These are phyloP conservation scores for Leccinum variicolor DNA, from an alignment of 768 basidiomycete species.

Conservation along the genomic window DNA sequence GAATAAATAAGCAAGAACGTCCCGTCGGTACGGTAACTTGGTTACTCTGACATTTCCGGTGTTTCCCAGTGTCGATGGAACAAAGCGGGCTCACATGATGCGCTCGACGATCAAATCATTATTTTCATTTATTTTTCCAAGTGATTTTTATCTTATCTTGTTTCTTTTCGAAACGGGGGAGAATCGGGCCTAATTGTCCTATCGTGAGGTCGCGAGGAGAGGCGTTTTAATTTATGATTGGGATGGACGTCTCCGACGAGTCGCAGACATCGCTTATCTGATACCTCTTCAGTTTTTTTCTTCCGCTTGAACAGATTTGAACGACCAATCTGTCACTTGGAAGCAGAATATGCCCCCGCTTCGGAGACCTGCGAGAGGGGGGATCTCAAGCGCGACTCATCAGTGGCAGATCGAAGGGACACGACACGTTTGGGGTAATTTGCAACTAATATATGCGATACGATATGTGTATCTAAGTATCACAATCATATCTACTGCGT, in stretches of 20 bases:
- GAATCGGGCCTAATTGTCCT: background rate
- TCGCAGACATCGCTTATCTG: background rate
- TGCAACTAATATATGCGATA: background rate
- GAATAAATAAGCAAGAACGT: background rate
- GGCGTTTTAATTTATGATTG: background rate
- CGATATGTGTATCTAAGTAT: background rate
- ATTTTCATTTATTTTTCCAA: background rate
- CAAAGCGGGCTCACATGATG: background rate
- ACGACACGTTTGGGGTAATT: background rate
- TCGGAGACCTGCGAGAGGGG: background rate
- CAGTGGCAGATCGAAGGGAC: background rate
- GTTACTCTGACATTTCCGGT: background rate
- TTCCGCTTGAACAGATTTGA: background rate
- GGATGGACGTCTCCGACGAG: background rate
- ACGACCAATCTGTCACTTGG: background rate
- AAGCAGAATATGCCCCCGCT: background rate
- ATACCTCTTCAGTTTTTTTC: background rate
- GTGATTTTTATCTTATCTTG: background rate
- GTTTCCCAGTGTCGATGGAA: background rate
- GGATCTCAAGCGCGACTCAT: background rate
- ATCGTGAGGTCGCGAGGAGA: background rate
- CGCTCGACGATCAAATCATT: background rate
- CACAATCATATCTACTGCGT: background rate
- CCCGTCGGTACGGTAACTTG: background rate
- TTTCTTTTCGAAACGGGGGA: background rate